Evolutionary conservation across 768 basidiomycete species (phyloP).

Genomic region (Mycena amicta): DNA sequence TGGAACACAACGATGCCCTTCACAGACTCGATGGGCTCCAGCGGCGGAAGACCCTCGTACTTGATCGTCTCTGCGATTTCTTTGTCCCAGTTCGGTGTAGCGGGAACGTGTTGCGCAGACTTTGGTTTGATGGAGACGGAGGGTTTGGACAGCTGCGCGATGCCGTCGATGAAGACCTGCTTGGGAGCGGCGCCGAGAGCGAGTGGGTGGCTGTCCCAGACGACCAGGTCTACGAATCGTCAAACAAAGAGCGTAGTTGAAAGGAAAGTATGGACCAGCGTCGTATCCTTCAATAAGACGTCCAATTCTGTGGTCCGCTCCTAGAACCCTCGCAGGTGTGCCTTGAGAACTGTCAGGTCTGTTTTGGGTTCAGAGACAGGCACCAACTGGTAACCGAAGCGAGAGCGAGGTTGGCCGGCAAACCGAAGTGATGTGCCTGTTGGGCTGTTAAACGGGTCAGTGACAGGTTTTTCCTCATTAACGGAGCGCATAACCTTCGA

Average conservation of each 20-base stretch:
- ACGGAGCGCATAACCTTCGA: constrained; percentile 56
- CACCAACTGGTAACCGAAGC: constrained; percentile 63
- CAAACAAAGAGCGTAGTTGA: too few species aligned
- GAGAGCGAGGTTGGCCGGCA: constrained; percentile 58
- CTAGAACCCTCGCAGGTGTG: not conserved
- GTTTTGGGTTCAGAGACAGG: constrained; percentile 69
- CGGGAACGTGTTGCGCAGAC: constrained; percentile 51
- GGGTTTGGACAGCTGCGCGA: constrained; percentile 55
- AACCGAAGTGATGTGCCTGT: constrained; percentile 67
- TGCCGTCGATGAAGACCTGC: constrained; percentile 86
- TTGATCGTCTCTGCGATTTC: constrained; percentile 62
- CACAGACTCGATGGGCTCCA: not conserved
- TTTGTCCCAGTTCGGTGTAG: constrained; percentile 58
- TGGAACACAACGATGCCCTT: constrained; percentile 54
- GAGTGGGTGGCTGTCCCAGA: constrained; percentile 81
- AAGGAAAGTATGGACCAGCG: constrained; percentile 59
- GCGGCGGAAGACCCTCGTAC: constrained; percentile 71
- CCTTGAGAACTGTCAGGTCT: constrained; percentile 45
- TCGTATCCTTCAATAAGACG: constrained; percentile 56
- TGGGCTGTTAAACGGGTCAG: too few species aligned
- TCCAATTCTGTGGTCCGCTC: constrained; percentile 9
- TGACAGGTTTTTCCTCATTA: too few species aligned
- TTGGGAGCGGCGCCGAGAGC: constrained; percentile 75
- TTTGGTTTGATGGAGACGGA: constrained; percentile 45
- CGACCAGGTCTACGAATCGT: constrained; percentile 54